Evolutionary conservation across 176 grass and related monocot genomes (phyloP), one percentile per base, ranked within the genome.

Genomic region (Aegilops sharonensis): DNA sequence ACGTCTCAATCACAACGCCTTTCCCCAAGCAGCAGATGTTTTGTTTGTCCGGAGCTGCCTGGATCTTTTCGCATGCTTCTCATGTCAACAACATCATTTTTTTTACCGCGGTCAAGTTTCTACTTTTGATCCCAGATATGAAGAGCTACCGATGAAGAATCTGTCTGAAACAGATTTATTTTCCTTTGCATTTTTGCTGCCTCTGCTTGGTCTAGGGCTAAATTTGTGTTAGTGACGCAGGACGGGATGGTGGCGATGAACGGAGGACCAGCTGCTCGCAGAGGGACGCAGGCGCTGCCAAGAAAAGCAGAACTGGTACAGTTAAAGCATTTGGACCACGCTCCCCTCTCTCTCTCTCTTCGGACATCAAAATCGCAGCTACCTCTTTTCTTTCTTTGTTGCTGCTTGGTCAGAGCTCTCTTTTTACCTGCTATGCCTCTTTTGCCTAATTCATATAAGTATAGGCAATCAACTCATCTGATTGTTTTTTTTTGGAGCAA

Each of bases 281-380:
- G 82, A 92, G 86, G 87, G 96, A 94, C 60, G 29, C 84, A 91
- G 89, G 85, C 79, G 83, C 89, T 68, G 88, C 84, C 64, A 98
- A 95, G 90, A 94, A 95, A 95, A 95, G 93, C 86, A 93, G 91
- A 88, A 94, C 96, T 92, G 96, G 96, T 98, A 95, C 84, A 90
- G 90, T 81, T 82, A 81, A 88, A 88, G 71, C 86, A 64, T 78
- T 71, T 85, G 82, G 86, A 91, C 86, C 86, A 81, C 89, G 11
- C 64, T 37, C 34, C 56, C 54, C 54, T 21, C 54, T 9, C 75
- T 61, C 75, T 48, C 87, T 65, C 64, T 83, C 83, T 81, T 76
- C 68, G 61, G 67, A 42, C 77, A 91, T 71, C 85, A 91, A 88
- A 71, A 87, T 83, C 42, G 62, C 82, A 88, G 82, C 82, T 85